Evolutionary conservation across 1,139 yeast species (phyloP).

Genomic region (Candida albicans): DNA sequence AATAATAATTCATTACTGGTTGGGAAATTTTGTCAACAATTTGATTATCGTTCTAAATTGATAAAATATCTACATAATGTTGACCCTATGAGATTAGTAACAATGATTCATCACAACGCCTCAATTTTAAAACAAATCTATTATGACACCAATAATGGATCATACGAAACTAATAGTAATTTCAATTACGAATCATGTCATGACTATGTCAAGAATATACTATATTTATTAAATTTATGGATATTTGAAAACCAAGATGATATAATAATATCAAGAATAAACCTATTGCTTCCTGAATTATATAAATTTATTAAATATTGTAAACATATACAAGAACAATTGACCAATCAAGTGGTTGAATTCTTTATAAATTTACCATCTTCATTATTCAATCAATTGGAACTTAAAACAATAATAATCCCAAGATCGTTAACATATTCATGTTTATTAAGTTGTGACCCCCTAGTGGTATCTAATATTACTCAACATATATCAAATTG

Average conservation of each 20-base stretch:
- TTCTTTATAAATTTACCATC: conserved; percentile 5
- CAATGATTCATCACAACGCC: conserved; percentile 6
- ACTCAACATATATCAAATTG: conserved; percentile 51
- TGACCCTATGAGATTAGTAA: background rate
- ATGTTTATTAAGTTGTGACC: conserved; percentile 37
- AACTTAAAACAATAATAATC: conserved; percentile 5
- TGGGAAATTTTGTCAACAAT: background rate
- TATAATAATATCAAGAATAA: background rate
- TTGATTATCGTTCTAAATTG: conserved; percentile 4
- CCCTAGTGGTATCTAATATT: conserved; percentile 45
- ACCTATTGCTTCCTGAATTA: conserved; percentile 5
- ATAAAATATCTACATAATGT: conserved; percentile 2
- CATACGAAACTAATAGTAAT: no score
- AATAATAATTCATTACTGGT: no score
- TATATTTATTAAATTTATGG: conserved; percentile 3
- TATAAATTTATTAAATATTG: conserved; percentile 6
- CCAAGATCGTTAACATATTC: conserved; percentile 41
- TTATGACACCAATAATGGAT: background rate
- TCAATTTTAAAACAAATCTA: background rate
- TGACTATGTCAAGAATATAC: conserved; percentile 4
- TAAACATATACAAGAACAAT: background rate
- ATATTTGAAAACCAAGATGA: background rate
- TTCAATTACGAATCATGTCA: background rate
- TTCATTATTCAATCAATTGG: background rate
- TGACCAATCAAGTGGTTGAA: conserved; percentile 1